Evolutionary conservation across 768 basidiomycete species (phyloP).

Genomic region (Mycena floridula): DNA sequence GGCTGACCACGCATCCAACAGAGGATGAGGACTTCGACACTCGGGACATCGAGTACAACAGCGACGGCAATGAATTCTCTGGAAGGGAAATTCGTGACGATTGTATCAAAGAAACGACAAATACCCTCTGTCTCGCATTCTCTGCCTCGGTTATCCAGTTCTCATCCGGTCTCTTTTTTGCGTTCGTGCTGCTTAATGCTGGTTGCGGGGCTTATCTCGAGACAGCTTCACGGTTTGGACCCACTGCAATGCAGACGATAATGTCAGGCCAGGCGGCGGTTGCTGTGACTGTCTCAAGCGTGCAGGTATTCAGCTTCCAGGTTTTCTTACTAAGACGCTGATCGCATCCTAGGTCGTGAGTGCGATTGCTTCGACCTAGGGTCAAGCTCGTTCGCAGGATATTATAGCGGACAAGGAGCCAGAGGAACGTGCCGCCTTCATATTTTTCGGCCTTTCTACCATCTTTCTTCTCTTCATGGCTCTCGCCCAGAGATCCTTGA

Average conservation of each 20-base stretch:
- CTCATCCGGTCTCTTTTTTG: no score
- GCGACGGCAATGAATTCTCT: no score
- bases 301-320: conserved; percentile 49
- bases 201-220: conserved; percentile 69
- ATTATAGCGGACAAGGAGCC: conserved; percentile 29
- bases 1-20: no score
- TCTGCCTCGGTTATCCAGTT: no score
- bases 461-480: conserved; percentile 53
- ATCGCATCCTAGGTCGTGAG: conserved; percentile 37
- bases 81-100: no score
- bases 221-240: conserved; percentile 76
- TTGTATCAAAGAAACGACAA: no score
- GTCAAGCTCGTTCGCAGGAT: conserved; percentile 25
- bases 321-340: conserved; percentile 35
- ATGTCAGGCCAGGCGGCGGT: conserved; percentile 85
- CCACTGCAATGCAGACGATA: conserved; percentile 62
- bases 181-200: conserved; percentile 62
- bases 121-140: no score
- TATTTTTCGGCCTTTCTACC: conserved; percentile 69
- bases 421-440: conserved; percentile 63
- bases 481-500: conserved; percentile 51
- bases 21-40: no score
- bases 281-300: conserved; percentile 72
- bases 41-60: no score
- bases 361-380: conserved; percentile 50